Percentiles rank a stretch among this genome's conserved stretches.
Evolutionary conservation across 2,329 filamentous ascomycete genomes (phyloP).

Genomic region (Amauroascus niger): DNA sequence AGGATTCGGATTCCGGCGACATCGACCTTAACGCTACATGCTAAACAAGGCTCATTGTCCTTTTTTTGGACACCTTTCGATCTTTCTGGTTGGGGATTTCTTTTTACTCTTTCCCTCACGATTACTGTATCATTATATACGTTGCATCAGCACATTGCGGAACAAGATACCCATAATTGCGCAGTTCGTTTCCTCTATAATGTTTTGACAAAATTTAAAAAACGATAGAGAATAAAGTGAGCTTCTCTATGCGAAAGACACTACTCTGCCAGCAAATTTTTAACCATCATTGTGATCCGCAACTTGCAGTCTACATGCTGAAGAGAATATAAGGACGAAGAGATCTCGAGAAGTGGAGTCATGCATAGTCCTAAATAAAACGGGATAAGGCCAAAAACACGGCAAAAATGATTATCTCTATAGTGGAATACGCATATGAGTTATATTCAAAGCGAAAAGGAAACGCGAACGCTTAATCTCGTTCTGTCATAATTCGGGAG

Average conservation of each 20-base stretch:
- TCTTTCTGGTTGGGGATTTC: not conserved
- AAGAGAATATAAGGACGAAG: not conserved
- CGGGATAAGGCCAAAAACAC: not conserved
- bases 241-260: not conserved
- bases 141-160: not conserved
- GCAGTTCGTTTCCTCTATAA: not conserved
- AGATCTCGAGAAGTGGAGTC: not conserved
- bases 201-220: not conserved
- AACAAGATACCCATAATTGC: constrained; percentile 10
- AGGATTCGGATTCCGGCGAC: not conserved
- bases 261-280: not conserved
- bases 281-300: too few species aligned
- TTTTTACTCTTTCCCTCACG: not conserved
- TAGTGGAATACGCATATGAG: constrained; percentile 5
- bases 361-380: not conserved
- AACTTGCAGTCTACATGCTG: not conserved
- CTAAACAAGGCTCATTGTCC: not conserved
- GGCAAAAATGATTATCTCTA: constrained; percentile 6
- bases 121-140: not conserved
- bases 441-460: not conserved
- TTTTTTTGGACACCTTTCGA: not conserved
- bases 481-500: not conserved
- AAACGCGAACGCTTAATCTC: not conserved
- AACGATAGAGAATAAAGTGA: not conserved
- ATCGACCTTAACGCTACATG: not conserved